Conservation (phyloP, 108 stramenopile species). For the Fistulifera pelliculosa region DNA sequence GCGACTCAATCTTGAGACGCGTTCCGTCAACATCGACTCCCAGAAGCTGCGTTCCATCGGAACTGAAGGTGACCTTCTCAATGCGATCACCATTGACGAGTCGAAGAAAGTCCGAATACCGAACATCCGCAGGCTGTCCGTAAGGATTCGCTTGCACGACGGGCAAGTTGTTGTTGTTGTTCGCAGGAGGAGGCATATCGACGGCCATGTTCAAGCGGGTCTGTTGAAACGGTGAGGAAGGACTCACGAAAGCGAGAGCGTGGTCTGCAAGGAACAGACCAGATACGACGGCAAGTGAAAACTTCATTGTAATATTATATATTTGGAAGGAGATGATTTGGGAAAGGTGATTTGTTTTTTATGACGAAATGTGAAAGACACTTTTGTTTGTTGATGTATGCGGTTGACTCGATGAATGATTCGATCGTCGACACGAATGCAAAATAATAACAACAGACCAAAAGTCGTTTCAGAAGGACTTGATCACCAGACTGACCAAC, state of each 20-base stretch:
- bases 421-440: too few species aligned
- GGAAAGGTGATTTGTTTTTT: too few species aligned
- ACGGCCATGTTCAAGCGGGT: constrained; percentile 19
- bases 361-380: too few species aligned
- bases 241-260: constrained; percentile 21
- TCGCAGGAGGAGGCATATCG: constrained; percentile 18
- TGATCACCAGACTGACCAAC: too few species aligned
- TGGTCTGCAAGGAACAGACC: constrained; percentile 26
- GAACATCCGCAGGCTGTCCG: constrained; percentile 46
- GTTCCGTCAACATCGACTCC: constrained; percentile 84
- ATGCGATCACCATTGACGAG: constrained; percentile 49
- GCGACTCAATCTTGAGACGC: constrained; percentile 79
- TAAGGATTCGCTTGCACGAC: constrained; percentile 29
- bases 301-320: constrained; percentile 22
- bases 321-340: too few species aligned
- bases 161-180: constrained; percentile 14
- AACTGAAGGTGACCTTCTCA: constrained; percentile 77
- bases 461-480: too few species aligned
- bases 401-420: too few species aligned
- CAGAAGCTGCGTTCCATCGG: constrained; percentile 81
- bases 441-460: too few species aligned
- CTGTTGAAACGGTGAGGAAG: constrained; percentile 3
- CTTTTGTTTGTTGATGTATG: too few species aligned
- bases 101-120: constrained; percentile 69
- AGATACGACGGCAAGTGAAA: constrained; percentile 16